Evolutionary conservation across 768 basidiomycete genomes (phyloP), one percentile per base, ranked within the genome.

Genomic region (Tulasnella sp.): DNA sequence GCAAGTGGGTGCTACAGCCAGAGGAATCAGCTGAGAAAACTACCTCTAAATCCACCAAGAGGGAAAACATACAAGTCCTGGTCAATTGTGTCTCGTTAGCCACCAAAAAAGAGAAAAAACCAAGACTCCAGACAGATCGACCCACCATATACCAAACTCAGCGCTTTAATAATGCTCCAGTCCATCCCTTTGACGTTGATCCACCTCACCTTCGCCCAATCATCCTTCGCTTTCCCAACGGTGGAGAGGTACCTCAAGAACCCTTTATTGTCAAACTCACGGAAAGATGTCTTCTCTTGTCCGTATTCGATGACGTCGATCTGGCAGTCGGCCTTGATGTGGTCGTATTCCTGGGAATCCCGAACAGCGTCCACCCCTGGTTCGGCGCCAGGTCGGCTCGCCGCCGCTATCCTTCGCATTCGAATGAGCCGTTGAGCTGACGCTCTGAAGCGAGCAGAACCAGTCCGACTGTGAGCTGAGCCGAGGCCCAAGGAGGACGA

Each of bases 1-100:
- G 81, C 76, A 34, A 84, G 80, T 16, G 84, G 84, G 75, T 84
- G 83, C 76, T 77, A 77, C n/a, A 12, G 36, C 9, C 21, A 18
- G n/a, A 75, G 5, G 34, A 4, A 21, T 40, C 14, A 9, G 19
- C 24, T 75, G 9, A n/a, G 24, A 46, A 5, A 6, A 34, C 21
- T 40, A 56, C 24, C 21, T 34, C 1, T 34, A 21, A 6, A 10
- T 62, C 27, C 18, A n/a, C 27, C 3, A 2, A 62, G 58, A 75
- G n/a, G 3, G 16, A 39, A 7, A 56, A 58, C 76, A 40, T 62
- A 77, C 76, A 52, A 77, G 76, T 14, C 76, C 76, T 77, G 40
- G 5, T 34, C 39, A 44, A 62, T 38, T 9, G 68, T 10, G 21
- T 44, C 71, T 27, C 6, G 34, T 73, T 19, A 36, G n/a, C 39